These are phyloP conservation scores for Colletotrichum simmondsii DNA, from an alignment of 2,329 filamentous ascomycete species.

Conservation along the genomic window DNA sequence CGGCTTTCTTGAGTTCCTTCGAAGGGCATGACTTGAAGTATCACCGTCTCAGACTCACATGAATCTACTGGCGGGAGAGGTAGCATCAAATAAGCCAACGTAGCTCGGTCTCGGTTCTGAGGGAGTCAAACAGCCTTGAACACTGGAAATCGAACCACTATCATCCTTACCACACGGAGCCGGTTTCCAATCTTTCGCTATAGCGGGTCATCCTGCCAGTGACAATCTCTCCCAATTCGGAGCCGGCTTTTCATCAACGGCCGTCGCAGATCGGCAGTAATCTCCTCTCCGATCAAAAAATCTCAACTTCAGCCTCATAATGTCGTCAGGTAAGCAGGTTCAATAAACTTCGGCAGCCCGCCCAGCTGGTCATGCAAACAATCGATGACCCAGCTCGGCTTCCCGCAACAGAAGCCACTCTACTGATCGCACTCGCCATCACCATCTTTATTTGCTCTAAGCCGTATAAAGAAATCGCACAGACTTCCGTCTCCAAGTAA, in stretches of 20 bases:
- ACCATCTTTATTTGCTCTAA: neutral
- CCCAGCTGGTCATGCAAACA: neutral
- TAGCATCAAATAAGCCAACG: neutral
- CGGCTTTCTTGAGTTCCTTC: no score
- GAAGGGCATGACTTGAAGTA: no score
- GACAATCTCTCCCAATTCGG: neutral
- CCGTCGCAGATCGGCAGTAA: neutral
- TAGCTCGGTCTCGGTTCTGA: neutral
- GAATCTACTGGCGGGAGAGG: neutral
- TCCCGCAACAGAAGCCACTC: neutral
- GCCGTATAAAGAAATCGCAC: neutral
- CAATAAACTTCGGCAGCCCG: neutral
- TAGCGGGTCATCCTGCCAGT: neutral
- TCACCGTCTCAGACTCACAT: no score
- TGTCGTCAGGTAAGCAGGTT: neutral
- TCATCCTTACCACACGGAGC: neutral
- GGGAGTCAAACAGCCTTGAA: no score
- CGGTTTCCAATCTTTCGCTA: neutral
- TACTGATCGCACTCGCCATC: neutral
- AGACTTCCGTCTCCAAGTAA: neutral
- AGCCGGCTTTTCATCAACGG: neutral
- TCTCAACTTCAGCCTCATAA: neutral
- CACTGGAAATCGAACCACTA: neutral
- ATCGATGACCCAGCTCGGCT: neutral
- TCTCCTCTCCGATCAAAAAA: neutral